Evolutionary conservation across 306 rosid genomes (phyloP), one percentile per base, ranked within the genome.

Genomic region (Pyrus communis): DNA sequence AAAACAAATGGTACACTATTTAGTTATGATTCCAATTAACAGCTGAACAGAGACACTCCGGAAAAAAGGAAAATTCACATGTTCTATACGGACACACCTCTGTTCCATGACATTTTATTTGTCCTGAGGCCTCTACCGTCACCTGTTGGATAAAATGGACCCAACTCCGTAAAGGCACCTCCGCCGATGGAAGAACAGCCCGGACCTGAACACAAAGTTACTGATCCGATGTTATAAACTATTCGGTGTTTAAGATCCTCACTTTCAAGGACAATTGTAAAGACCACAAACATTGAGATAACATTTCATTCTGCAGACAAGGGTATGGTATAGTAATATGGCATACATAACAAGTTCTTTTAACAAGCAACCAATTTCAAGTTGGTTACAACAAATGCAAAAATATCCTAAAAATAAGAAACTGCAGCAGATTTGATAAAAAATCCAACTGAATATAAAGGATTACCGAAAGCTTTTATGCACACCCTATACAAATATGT

Each of bases 101-200:
- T 90, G 73, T 88, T 88, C 97, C 98, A 93, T n/a, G 98, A 85
- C 90, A 80, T 84, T n/a, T 85, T 73, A 77, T 93, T 93, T 82
- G 22, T 86, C 55, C 88, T 75, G 27, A 93, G 91, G 71, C 96
- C 86, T 21, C 93, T 88, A 35, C 91, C 98, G 69, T 91, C 79
- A 30, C 97, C 93, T 21, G 3, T 80, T 0, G 97, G 98, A 85
- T 82, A 93, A 81, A 93, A 93, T 5, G 98, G 97, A 33, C 98
- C 98, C 80, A 93, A 69, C 77, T 93, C 97, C 59, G 98, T 93
- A 11, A 58, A 58, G 63, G 25, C 30, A 58, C 63, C 63, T 58
- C 63, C 30, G 14, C 7, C 25, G 5, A 58, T 10, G 27, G 63
- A 58, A 28, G 27, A 58, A 58, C 17, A 58, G 0, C 3, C 63